Base-by-base conservation (phyloP, 1,284 basidiomycete genomes). In the Leccinum fuscescens region DNA sequence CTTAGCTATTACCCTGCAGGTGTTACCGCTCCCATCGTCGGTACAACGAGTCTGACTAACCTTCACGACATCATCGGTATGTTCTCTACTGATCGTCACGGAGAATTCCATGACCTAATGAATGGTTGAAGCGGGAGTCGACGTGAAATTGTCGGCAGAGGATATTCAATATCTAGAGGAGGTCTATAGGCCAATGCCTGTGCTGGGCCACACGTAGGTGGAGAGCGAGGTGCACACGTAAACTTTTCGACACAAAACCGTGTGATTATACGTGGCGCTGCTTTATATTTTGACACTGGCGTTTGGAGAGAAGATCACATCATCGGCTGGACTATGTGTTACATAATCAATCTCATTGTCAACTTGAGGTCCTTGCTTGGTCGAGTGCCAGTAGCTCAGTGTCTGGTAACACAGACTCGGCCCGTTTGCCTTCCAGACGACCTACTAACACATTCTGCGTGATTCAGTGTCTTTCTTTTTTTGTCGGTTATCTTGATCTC, bases 11-110 rank as follows among this genome's bases (percentile, higher is more conserved):
- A 24, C 24, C 15, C 35, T 31, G 12, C 37, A 74, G 72, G 62
- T 17, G 76, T 82, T n/a, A 74, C 74, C 14, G 80, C 80, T 15
- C 81, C 81, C 17, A 79, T 82, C 51, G 73, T 82, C 11, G 81
- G 81, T 12, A 77, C 78, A 6, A 83, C 80, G 2, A 80, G 71
- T 55, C 62, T 83, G n/a, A 66, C 76, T 52, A 81, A 82, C 63
- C 70, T 82, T 4, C 69, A 72, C 57, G 80, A 82, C 39, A 70
- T 79, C 57, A 72, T 81, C 24, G 77, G 78, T 77, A 44, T 33
- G 74, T 66, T 22, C 11, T 57, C 6, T 11, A 31, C 11, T 39
- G 17, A 7, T 17, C 9, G 29, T 46, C 24, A n/a, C 11, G 9
- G 1, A 53, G n/a, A 29, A 6, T 31, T 22, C 2, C n/a, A n/a